Conservation (phyloP, 176 grass and related monocot genomes). For the Avena atlantica region DNA sequence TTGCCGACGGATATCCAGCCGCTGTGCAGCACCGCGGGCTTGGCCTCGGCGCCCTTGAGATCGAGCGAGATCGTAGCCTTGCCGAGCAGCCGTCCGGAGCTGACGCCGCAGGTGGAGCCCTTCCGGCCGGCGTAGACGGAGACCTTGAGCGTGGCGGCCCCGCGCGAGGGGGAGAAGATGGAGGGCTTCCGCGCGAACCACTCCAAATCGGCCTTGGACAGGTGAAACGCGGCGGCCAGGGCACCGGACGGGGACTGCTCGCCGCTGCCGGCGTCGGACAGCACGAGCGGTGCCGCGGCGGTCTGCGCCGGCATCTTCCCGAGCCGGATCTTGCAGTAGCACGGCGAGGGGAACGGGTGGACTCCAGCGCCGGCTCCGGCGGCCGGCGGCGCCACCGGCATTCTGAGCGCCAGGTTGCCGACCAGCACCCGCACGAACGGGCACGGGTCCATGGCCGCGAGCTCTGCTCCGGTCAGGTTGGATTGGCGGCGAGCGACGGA, state of each 20-base stretch:
- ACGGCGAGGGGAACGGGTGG: slow-evolving; percentile 74
- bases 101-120: slow-evolving; percentile 61
- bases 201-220: slow-evolving; percentile 71
- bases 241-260: slow-evolving; percentile 41
- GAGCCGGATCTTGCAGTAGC: slow-evolving; percentile 93
- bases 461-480: not conserved
- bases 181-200: slow-evolving; percentile 65
- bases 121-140: slow-evolving; percentile 73
- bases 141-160: slow-evolving; percentile 61
- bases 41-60: slow-evolving; percentile 64
- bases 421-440: slow-evolving; percentile 98
- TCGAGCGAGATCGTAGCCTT: slow-evolving; percentile 76
- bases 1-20: slow-evolving; percentile 82
- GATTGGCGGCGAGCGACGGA: slow-evolving; percentile 19
- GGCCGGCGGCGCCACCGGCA: slow-evolving; percentile 69
- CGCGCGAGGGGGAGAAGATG: slow-evolving; percentile 53
- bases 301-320: slow-evolving; percentile 69
- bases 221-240: slow-evolving; percentile 67
- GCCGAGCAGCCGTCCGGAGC: slow-evolving; percentile 66
- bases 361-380: slow-evolving; percentile 68
- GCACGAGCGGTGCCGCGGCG: slow-evolving; percentile 54
- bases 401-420: slow-evolving; percentile 81
- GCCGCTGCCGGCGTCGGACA: slow-evolving; percentile 23
- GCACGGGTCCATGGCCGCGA: slow-evolving; percentile 84
- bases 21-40: slow-evolving; percentile 59